Conservation (phyloP, 2,329 filamentous ascomycete genomes). For the Boeremia exigua region DNA sequence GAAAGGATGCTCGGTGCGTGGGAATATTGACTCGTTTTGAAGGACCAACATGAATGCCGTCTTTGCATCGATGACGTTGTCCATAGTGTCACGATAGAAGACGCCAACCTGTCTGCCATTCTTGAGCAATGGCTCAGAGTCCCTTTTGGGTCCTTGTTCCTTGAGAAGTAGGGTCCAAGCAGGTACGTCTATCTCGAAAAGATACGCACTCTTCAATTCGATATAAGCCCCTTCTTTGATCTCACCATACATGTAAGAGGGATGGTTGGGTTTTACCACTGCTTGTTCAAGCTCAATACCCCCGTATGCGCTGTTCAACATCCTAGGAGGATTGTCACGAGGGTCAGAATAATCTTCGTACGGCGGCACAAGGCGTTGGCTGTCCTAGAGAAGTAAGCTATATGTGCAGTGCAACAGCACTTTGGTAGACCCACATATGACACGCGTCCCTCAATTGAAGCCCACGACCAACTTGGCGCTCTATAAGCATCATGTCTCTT, state of each 20-base stretch:
- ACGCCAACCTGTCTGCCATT: background rate
- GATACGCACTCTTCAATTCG: background rate
- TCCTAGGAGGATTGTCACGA: background rate
- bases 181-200: background rate
- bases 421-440: background rate
- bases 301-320: background rate
- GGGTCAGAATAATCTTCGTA: background rate
- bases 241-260: background rate
- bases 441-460: background rate
- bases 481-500: background rate
- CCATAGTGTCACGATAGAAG: background rate
- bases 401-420: background rate
- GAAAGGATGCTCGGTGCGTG: background rate
- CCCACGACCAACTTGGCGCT: conserved; percentile 9
- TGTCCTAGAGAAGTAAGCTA: background rate
- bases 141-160: background rate
- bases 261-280: background rate
- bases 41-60: background rate
- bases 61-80: background rate
- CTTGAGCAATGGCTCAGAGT: background rate
- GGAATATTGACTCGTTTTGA: background rate
- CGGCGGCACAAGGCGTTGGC: background rate
- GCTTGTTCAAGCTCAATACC: background rate
- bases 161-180: background rate
- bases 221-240: background rate